These are phyloP conservation scores for Penicillium paneum DNA, from an alignment of 2,329 filamentous ascomycete species.

Conservation along the genomic window DNA sequence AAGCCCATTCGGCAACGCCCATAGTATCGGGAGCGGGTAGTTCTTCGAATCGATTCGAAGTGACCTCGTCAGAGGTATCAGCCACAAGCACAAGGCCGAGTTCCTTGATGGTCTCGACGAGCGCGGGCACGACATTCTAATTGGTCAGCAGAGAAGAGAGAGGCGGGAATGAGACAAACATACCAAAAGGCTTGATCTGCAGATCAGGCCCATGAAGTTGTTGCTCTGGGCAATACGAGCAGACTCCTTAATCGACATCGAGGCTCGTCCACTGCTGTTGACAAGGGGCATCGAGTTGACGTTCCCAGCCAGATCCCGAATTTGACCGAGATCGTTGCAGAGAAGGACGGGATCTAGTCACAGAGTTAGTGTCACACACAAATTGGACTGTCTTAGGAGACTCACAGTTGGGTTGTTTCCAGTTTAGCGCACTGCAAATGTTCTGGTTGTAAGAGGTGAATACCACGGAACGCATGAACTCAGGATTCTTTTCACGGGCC, in stretches of 20 bases:
- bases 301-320: constrained; percentile 40
- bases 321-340: constrained; percentile 79
- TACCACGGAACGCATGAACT: constrained; percentile 78
- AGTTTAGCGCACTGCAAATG: constrained; percentile 91
- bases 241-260: constrained; percentile 88
- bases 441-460: constrained; percentile 91
- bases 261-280: constrained; percentile 64
- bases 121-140: constrained; percentile 86
- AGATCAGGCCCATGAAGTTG: constrained; percentile 97
- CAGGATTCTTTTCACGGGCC: constrained; percentile 62
- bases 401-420: constrained; percentile 96
- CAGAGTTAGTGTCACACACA: not conserved
- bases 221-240: constrained; percentile 91
- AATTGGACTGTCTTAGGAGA: not conserved
- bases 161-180: constrained; percentile 34
- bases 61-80: constrained; percentile 67
- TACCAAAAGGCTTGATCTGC: constrained; percentile 81
- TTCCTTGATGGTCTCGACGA: constrained; percentile 91
- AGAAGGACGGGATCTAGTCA: constrained; percentile 76
- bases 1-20: constrained; percentile 40
- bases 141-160: constrained; percentile 6
- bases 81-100: constrained; percentile 88
- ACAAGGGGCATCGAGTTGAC: constrained; percentile 43
- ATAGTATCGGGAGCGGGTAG: constrained; percentile 25
- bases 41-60: constrained; percentile 23